Evolutionary conservation across 345 rosid species (phyloP).

Genomic region (Sapria himalayana): DNA sequence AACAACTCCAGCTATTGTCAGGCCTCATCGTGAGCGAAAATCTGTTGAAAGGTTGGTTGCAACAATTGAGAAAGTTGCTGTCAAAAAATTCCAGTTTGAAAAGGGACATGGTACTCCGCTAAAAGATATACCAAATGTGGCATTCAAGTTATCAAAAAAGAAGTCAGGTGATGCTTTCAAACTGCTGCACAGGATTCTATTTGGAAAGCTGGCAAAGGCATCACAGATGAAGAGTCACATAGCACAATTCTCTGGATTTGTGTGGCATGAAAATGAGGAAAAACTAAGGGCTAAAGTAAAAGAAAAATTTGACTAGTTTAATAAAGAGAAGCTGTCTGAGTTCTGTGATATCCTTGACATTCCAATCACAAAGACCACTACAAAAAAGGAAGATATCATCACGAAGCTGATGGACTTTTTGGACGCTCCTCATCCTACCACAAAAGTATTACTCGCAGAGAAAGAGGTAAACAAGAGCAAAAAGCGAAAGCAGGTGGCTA

Average conservation of each 20-base stretch:
- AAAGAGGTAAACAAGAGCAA: slow-evolving; percentile 42
- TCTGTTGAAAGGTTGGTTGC: slow-evolving; percentile 92
- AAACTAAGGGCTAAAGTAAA: slow-evolving; percentile 50
- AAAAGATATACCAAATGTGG: slow-evolving; percentile 88
- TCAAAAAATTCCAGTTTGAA: slow-evolving; percentile 44
- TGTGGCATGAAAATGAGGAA: slow-evolving; percentile 82
- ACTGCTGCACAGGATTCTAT: slow-evolving; percentile 53
- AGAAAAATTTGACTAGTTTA: slow-evolving; percentile 70
- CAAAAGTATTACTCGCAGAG: slow-evolving; percentile 36
- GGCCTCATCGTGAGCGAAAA: slow-evolving; percentile 86
- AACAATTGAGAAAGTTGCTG: slow-evolving; percentile 43
- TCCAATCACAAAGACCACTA: slow-evolving; percentile 30
- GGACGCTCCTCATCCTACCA: slow-evolving; percentile 64
- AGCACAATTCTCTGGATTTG: slow-evolving; percentile 77
- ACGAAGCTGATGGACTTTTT: slow-evolving; percentile 49
- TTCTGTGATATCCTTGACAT: slow-evolving; percentile 75
- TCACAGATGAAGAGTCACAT: slow-evolving; percentile 59
- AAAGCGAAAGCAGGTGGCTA: slow-evolving; percentile 52
- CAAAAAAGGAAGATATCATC: slow-evolving; percentile 82
- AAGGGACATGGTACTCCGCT: slow-evolving; percentile 80
- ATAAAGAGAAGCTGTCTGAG: slow-evolving; percentile 64
- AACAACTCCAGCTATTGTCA: slow-evolving; percentile 49
- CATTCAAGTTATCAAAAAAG: slow-evolving; percentile 55
- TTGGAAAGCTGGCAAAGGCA: slow-evolving; percentile 84
- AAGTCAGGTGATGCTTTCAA: slow-evolving; percentile 63